These are phyloP conservation scores for Globisporangium perplexum DNA, from an alignment of 352 stramenopile genomes.

Conservation along the genomic window DNA sequence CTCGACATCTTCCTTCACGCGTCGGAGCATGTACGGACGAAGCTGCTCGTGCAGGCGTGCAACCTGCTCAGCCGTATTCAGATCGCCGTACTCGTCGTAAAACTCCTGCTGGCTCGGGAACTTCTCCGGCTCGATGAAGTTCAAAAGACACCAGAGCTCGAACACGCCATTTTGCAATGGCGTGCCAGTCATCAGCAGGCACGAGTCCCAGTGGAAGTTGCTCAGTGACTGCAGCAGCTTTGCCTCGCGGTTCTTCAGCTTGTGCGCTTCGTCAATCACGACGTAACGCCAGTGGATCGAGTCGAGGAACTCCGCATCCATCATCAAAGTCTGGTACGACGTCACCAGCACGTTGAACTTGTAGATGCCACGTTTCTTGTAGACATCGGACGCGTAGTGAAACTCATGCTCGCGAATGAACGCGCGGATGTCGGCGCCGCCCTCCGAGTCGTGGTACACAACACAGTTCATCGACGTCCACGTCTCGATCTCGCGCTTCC, in stretches of 20 bases:
- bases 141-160: conserved; percentile 99
- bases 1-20: conserved; percentile 99
- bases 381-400: conserved; percentile 86
- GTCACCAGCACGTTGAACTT: conserved; percentile 98
- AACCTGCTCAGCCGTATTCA: conserved; percentile 95
- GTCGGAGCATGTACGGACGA: conserved; percentile 97
- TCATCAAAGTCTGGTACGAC: conserved; percentile 95
- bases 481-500: conserved; percentile 97
- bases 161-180: conserved; percentile 99
- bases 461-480: conserved; percentile 99
- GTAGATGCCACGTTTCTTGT: conserved; percentile 74
- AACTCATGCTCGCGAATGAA: conserved; percentile 97
- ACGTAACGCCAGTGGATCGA: conserved; percentile 95
- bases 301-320: conserved; percentile 91
- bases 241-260: conserved; percentile 97
- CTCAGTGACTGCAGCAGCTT: conserved; percentile 91
- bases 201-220: conserved; percentile 84
- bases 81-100: conserved; percentile 94
- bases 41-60: conserved; percentile 95
- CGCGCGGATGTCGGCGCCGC: conserved; percentile 85
- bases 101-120: conserved; percentile 96
- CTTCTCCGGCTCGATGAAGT: conserved; percentile 96
- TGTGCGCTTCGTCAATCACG: conserved; percentile 99
- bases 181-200: conserved; percentile 96
- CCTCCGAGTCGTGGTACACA: conserved; percentile 97